A percentile compares a stretch with the other conserved stretches of the same genome.
Conservation (phyloP, 768 basidiomycete genomes). For the Pleurotus platypus region DNA sequence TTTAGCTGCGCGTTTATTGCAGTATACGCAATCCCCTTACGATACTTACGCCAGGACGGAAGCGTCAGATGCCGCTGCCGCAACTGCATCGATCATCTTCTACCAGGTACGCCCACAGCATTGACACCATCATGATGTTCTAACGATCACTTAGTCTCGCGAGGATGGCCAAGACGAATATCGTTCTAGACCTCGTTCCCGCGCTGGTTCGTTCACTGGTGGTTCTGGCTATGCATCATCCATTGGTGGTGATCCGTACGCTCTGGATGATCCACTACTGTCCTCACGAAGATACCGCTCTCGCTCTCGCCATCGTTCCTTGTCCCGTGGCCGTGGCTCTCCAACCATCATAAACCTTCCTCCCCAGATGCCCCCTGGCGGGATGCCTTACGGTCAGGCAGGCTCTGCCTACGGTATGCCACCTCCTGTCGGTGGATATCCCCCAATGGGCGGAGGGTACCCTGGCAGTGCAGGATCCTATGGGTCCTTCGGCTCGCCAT, state of each 20-base stretch:
- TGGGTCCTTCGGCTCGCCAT: not conserved
- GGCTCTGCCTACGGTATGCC: conserved; percentile 11
- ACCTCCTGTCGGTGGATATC: conserved; percentile 6
- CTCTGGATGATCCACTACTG: conserved; percentile 30
- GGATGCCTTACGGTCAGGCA: conserved; percentile 18
- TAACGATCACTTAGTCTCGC: conserved; percentile 23
- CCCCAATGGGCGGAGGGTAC: not conserved
- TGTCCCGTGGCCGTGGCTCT: conserved; percentile 17
- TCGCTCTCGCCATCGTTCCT: conserved; percentile 32
- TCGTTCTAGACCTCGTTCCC: conserved; percentile 26
- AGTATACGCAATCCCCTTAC: conserved; percentile 38
- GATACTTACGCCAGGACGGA: conserved; percentile 45
- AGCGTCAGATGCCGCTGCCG: conserved; percentile 64
- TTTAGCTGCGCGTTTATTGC: conserved; percentile 57
- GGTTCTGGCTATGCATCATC: conserved; percentile 20
- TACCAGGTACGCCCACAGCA: conserved; percentile 35
- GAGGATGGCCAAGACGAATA: conserved; percentile 31
- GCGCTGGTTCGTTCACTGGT: conserved; percentile 14
- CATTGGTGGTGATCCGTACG: conserved; percentile 31
- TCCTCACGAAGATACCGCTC: conserved; percentile 27
- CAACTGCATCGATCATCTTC: conserved; percentile 61
- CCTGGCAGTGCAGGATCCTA: not conserved
- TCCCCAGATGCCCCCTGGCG: conserved; percentile 14
- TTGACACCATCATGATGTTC: not conserved
- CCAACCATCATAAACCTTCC: conserved; percentile 12